Evolutionary conservation across 495 filamentous ascomycete genomes (phyloP).

Genomic region (Bryoglossum gracile): DNA sequence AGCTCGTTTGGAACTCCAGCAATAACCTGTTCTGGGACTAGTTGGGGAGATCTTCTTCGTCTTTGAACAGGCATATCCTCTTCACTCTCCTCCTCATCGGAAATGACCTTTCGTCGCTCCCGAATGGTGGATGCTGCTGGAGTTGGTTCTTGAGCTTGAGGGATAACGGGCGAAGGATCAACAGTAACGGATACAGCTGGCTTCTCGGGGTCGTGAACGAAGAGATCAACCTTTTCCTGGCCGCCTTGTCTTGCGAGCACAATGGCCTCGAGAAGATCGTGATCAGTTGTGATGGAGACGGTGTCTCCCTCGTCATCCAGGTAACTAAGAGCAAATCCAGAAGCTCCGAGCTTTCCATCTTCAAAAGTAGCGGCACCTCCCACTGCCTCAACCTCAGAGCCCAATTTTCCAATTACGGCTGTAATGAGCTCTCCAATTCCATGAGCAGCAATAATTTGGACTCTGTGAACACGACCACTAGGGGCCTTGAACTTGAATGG

Average conservation of each 20-base stretch:
- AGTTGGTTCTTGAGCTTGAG: constrained; percentile 33
- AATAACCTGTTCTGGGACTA: constrained; percentile 66
- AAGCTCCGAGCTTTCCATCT: constrained; percentile 68
- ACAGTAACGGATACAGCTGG: constrained; percentile 62
- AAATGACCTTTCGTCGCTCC: constrained; percentile 47
- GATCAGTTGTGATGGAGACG: constrained; percentile 93
- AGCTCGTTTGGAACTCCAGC: constrained; percentile 92
- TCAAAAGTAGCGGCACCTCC: constrained; percentile 70
- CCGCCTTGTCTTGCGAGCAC: constrained; percentile 65
- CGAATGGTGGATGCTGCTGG: constrained; percentile 51
- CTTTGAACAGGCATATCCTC: constrained; percentile 48
- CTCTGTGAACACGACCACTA: constrained; percentile 86
- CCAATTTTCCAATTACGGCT: constrained; percentile 78
- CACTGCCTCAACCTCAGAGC: constrained; percentile 75
- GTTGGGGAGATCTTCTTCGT: constrained; percentile 32
- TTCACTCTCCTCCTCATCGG: constrained; percentile 51
- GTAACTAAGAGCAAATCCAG: constrained; percentile 93
- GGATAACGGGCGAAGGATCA: constrained; percentile 54
- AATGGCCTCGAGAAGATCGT: constrained; percentile 88
- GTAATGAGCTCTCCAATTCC: constrained; percentile 77
- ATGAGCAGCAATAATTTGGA: constrained; percentile 73
- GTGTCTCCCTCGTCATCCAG: constrained; percentile 96
- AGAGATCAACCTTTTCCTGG: constrained; percentile 92
- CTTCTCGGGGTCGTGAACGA: constrained; percentile 88
- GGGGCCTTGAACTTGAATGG: constrained; percentile 99